Evolutionary conservation across 225 moss, liverwort and hornwort genomes (phyloP).

Genomic region (Sphagnum tenellum): DNA sequence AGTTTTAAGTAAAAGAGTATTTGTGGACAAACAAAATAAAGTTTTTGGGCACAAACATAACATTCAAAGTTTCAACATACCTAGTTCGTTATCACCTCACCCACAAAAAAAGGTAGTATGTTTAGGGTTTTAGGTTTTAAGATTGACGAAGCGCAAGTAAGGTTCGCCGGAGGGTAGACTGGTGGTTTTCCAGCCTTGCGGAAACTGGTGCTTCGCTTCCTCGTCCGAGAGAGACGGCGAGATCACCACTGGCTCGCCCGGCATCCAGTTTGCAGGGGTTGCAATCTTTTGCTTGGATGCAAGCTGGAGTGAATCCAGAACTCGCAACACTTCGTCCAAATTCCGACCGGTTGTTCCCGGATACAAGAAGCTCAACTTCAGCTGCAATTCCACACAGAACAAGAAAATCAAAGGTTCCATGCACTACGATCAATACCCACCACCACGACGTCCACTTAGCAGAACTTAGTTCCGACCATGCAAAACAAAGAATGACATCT

Average conservation of each 20-base stretch:
- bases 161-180: slow-evolving; percentile 39
- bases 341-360: slow-evolving; percentile 55
- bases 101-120: too few species aligned
- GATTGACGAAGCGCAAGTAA: slow-evolving; percentile 24
- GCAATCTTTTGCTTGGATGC: slow-evolving; percentile 32
- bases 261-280: slow-evolving; percentile 46
- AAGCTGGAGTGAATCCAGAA: slow-evolving; percentile 45
- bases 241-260: slow-evolving; percentile 47
- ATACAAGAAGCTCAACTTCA: slow-evolving; percentile 55
- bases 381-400: slow-evolving; percentile 8
- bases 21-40: too few species aligned
- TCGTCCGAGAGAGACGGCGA: slow-evolving; percentile 34
- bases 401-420: too few species aligned
- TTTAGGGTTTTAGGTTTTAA: too few species aligned
- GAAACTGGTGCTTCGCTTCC: slow-evolving; percentile 39
- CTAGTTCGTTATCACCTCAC: too few species aligned
- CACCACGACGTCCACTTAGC: too few species aligned
- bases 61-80: too few species aligned
- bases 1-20: too few species aligned
- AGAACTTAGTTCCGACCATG: too few species aligned
- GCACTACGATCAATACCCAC: too few species aligned
- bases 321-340: slow-evolving; percentile 52
- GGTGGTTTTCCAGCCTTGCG: slow-evolving; percentile 40
- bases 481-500: too few species aligned
- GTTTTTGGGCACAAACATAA: too few species aligned